A percentile compares a stretch with the other conserved stretches of the same genome.
Conservation (phyloP, 345 rosid genomes). For the Brassica juncea region DNA sequence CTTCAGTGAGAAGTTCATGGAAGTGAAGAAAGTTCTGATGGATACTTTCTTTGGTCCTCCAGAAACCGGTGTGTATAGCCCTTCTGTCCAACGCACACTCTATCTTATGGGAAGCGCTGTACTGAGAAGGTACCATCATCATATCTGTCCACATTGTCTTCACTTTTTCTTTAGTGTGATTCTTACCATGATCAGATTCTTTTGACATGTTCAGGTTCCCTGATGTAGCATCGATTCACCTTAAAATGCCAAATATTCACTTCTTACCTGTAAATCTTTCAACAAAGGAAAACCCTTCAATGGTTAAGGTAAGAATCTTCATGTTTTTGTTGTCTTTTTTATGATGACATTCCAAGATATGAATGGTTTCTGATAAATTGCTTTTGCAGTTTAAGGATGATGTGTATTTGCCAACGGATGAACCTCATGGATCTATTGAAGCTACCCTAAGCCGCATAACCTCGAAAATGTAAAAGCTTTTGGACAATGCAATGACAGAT, state of each 20-base stretch:
- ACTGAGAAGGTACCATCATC: conserved; percentile 58
- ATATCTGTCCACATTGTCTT: not conserved
- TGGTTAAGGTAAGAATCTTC: conserved; percentile 67
- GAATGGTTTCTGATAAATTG: conserved; percentile 4
- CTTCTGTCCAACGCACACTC: conserved; percentile 96
- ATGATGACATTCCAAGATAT: not conserved
- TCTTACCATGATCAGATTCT: conserved; percentile 1
- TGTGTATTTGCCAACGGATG: conserved; percentile 80
- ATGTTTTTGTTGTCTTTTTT: not conserved
- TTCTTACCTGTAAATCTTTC: conserved; percentile 85
- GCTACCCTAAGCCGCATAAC: conserved; percentile 72
- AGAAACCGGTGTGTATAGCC: conserved; percentile 80
- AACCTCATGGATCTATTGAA: conserved; percentile 93
- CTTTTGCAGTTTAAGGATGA: conserved; percentile 78
- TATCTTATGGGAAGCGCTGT: conserved; percentile 79
- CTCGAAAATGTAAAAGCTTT: conserved; percentile 61
- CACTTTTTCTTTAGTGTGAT: conserved; percentile 1
- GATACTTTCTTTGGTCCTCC: conserved; percentile 83
- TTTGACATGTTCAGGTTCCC: conserved; percentile 54
- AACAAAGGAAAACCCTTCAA: conserved; percentile 60
- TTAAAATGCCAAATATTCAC: conserved; percentile 91
- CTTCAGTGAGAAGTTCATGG: conserved; percentile 63
- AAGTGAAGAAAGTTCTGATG: conserved; percentile 59
- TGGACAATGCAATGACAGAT: not conserved
- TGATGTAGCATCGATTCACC: conserved; percentile 67